phyloP scores from a whole-genome alignment of 257 asterid genomes.

The Penstemon barbatus region DNA sequence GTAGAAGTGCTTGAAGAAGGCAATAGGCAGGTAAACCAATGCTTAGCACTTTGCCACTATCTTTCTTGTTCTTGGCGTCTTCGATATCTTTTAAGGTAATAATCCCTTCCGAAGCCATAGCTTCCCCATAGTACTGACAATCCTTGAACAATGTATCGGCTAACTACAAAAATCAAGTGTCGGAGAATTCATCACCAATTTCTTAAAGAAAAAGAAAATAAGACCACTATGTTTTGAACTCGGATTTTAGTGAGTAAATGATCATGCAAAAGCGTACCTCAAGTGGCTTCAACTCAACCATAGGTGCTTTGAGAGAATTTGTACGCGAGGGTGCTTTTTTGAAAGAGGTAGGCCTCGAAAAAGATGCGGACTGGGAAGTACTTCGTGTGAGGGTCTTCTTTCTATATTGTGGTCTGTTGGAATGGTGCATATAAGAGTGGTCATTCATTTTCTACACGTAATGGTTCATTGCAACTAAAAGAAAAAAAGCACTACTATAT shows the following conservation, averaged over 20 bases:
- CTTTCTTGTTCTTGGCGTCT: conserved; percentile 65
- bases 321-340: conserved; percentile 52
- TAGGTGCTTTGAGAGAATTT: conserved; percentile 44
- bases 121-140: conserved; percentile 63
- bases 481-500: background rate
- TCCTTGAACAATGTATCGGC: conserved; percentile 61
- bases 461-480: background rate
- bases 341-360: conserved; percentile 56
- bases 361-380: conserved; percentile 45
- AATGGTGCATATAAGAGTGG: conserved; percentile 16
- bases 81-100: conserved; percentile 73
- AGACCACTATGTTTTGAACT: too few species aligned
- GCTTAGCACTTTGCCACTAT: conserved; percentile 48
- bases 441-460: background rate
- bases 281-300: conserved; percentile 78
- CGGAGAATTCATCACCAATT: conserved; percentile 16
- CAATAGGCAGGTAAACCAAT: conserved; percentile 87
- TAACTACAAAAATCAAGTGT: conserved; percentile 46
- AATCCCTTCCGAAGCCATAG: conserved; percentile 63
- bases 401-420: conserved; percentile 64
- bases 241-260: too few species aligned
- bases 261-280: conserved; percentile 51
- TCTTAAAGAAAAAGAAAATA: background rate
- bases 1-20: conserved; percentile 68
- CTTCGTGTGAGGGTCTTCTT: conserved; percentile 44